Evolutionary conservation across 768 basidiomycete genomes (phyloP).

Genomic region (Exsudoporus frostii): DNA sequence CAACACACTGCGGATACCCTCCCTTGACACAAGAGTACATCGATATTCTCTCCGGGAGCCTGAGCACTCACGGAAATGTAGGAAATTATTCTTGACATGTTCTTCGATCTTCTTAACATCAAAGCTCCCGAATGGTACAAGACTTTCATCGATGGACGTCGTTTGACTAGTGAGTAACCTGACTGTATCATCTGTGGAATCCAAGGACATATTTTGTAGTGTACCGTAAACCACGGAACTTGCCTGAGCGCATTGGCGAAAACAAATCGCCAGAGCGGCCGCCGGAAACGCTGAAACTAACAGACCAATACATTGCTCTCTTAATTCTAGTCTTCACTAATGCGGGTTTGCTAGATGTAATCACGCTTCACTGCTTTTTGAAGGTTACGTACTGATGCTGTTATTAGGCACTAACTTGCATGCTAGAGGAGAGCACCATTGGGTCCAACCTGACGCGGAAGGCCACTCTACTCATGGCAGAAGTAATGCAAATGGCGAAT

Average conservation of each 20-base stretch:
- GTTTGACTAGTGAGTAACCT: constrained; percentile 72
- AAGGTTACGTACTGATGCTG: constrained; percentile 3
- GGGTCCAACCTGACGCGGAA: constrained; percentile 80
- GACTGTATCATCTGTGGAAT: background rate
- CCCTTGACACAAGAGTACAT: constrained; percentile 74
- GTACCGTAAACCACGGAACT: constrained; percentile 58
- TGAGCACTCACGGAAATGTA: constrained; percentile 33
- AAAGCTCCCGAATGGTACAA: constrained; percentile 91
- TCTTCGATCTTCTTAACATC: constrained; percentile 90
- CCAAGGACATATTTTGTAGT: constrained; percentile 38
- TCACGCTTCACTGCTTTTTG: constrained; percentile 18
- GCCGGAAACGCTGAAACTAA: constrained; percentile 66
- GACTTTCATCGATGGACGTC: constrained; percentile 84
- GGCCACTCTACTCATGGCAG: constrained; percentile 87
- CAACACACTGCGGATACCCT: constrained; percentile 84
- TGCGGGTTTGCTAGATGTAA: constrained; percentile 84
- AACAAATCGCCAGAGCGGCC: constrained; percentile 46
- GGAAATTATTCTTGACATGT: constrained; percentile 93
- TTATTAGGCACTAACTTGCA: constrained; percentile 71
- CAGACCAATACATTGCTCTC: constrained; percentile 90
- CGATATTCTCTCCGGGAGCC: background rate
- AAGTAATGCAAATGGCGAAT: constrained; percentile 86
- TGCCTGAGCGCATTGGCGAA: constrained; percentile 26
- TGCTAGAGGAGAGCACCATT: constrained; percentile 78
- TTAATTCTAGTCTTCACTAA: constrained; percentile 81